phyloP scores from a whole-genome alignment of 108 stramenopile genomes.

The Nitzschia sp. region DNA sequence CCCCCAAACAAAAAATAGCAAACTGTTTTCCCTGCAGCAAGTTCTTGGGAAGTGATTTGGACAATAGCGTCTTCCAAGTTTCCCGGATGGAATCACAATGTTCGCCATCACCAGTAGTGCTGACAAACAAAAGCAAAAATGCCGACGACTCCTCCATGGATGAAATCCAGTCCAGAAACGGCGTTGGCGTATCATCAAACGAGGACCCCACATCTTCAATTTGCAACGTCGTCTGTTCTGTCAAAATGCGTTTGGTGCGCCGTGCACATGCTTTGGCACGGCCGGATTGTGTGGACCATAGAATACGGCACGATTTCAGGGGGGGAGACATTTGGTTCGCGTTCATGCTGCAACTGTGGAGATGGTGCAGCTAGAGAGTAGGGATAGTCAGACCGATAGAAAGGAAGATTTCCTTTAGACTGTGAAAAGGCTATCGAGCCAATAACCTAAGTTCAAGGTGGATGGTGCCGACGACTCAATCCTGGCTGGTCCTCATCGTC shows the following conservation, averaged over 20 bases:
- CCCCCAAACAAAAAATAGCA: slow-evolving; percentile 80
- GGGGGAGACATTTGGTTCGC: not conserved
- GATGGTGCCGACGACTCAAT: too few species aligned
- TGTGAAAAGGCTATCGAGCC: too few species aligned
- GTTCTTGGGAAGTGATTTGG: slow-evolving; percentile 55
- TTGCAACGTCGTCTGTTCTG: slow-evolving; percentile 25
- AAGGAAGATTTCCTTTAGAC: too few species aligned
- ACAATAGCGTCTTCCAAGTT: slow-evolving; percentile 67
- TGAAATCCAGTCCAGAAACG: slow-evolving; percentile 31
- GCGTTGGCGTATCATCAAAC: slow-evolving; percentile 54
- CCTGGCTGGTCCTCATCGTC: too few species aligned
- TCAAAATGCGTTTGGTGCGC: slow-evolving; percentile 65
- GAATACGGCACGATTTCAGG: slow-evolving; percentile 47
- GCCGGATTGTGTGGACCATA: slow-evolving; percentile 82
- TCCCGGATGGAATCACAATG: slow-evolving; percentile 69
- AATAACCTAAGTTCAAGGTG: too few species aligned
- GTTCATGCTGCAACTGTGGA: not conserved
- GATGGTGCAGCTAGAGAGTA: not conserved
- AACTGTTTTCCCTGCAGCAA: slow-evolving; percentile 49
- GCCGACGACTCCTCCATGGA: slow-evolving; percentile 4
- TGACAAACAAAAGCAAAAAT: slow-evolving; percentile 68
- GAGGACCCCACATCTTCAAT: slow-evolving; percentile 47
- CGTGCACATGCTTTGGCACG: slow-evolving; percentile 85
- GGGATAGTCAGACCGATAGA: not conserved
- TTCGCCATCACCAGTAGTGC: slow-evolving; percentile 87